Conservation (phyloP, 169 alveolate genomes). For the Eimeria necatrix region DNA sequence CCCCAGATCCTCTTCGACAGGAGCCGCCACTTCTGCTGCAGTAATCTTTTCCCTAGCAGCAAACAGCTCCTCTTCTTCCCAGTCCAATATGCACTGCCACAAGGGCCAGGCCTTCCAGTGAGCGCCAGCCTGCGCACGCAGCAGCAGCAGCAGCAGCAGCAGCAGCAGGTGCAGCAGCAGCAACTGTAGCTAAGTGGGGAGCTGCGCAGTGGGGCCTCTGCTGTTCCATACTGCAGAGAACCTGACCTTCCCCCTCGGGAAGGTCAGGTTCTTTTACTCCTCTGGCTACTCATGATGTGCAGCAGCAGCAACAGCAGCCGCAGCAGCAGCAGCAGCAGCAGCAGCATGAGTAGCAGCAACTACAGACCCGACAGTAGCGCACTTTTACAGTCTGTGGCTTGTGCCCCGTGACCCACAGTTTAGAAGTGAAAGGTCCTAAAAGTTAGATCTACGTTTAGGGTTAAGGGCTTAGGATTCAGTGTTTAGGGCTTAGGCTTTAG, state of each 20-base stretch:
- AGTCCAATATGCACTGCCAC: slow-evolving; percentile 77
- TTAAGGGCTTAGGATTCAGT: not conserved
- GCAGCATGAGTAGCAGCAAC: not conserved
- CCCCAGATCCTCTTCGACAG: slow-evolving; percentile 3
- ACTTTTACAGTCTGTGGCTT: too few relatives aligned
- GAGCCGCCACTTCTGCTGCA: slow-evolving; percentile 48
- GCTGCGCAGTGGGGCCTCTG: too few relatives aligned
- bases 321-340: not conserved
- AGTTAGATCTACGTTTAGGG: not conserved
- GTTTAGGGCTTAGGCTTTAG: not conserved
- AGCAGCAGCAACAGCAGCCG: not conserved
- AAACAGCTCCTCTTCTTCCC: slow-evolving; percentile 73
- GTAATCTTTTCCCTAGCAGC: not conserved
- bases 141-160: slow-evolving; percentile 30
- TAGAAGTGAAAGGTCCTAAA: too few relatives aligned
- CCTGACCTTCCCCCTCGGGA: too few relatives aligned
- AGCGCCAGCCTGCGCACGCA: slow-evolving; percentile 63
- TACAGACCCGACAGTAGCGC: not conserved
- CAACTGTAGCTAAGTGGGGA: too few relatives aligned
- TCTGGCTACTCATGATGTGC: too few relatives aligned
- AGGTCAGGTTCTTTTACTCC: too few relatives aligned
- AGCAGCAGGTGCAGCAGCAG: slow-evolving; percentile 18
- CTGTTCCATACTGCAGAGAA: too few relatives aligned
- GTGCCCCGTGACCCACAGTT: too few relatives aligned
- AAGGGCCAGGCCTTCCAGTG: slow-evolving; percentile 82